Conservation (phyloP, 2,329 filamentous ascomycete genomes). For the Cladosporium austrohemisphaericum region DNA sequence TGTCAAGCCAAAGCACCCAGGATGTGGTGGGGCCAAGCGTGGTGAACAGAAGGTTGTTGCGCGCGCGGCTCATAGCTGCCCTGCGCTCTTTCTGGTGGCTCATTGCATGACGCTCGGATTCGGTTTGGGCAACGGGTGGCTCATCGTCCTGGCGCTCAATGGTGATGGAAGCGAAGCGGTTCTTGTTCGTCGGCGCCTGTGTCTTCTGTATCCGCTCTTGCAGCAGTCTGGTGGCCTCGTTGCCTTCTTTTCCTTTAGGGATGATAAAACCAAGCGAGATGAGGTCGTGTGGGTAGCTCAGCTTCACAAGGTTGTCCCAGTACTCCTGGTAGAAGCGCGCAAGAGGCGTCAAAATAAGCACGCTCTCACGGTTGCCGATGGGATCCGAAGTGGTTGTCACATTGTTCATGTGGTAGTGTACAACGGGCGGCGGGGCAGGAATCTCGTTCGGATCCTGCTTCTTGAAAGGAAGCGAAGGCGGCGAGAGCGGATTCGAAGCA, state of each 20-base stretch:
- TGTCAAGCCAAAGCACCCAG: slow-evolving; percentile 96
- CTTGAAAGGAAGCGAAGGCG: slow-evolving; percentile 69
- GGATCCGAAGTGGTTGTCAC: slow-evolving; percentile 78
- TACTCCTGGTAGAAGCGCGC: slow-evolving; percentile 90
- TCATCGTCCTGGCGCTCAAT: slow-evolving; percentile 96
- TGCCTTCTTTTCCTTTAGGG: slow-evolving; percentile 88
- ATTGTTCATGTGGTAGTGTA: slow-evolving; percentile 93
- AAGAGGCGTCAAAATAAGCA: slow-evolving; percentile 90
- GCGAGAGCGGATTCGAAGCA: slow-evolving; percentile 67
- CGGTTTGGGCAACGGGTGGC: slow-evolving; percentile 77
- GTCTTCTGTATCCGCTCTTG: slow-evolving; percentile 83
- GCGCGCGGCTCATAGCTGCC: slow-evolving; percentile 85
- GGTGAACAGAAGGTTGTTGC: slow-evolving; percentile 92
- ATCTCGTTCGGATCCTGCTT: slow-evolving; percentile 57
- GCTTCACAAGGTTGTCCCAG: slow-evolving; percentile 85
- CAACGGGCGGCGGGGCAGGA: slow-evolving; percentile 73
- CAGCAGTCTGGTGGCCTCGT: slow-evolving; percentile 74
- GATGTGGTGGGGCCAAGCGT: slow-evolving; percentile 86
- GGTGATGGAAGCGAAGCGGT: slow-evolving; percentile 87
- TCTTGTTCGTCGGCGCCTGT: slow-evolving; percentile 74
- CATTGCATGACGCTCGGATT: slow-evolving; percentile 87
- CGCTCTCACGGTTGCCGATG: slow-evolving; percentile 72
- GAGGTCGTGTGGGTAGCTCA: slow-evolving; percentile 87
- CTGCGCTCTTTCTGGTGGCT: slow-evolving; percentile 81
- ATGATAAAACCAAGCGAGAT: slow-evolving; percentile 96